Base-by-base conservation (phyloP, 1,284 basidiomycete species). In the Termitomyces sp. region DNA sequence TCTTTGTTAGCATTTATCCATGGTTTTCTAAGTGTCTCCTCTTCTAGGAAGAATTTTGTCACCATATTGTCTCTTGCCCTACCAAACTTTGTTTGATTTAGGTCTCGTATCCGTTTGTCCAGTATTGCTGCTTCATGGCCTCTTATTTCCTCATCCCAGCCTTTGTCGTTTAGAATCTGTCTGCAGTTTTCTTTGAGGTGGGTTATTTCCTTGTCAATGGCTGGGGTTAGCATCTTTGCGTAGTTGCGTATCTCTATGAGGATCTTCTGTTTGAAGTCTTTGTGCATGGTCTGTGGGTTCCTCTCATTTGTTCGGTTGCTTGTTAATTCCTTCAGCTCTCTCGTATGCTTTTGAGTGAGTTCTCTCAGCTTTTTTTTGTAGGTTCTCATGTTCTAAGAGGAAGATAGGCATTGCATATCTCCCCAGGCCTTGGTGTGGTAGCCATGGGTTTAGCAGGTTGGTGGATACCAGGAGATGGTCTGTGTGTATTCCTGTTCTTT, bases 1-100 rank as follows among this genome's bases (percentile, higher is more conserved):
- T 30, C 28, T 39, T 62, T 66, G 40, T 70, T 65, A 0, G 65
- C 24, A 0, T 41, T 50, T 0, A 61, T 61, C 70, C 24, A 9
- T 24, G 21, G 21, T 24, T 24, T 24, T 24, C 21, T 24, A 2
- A 24, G 5, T 24, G 21, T 24, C 5, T 24, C 21, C 5, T 5
- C 21, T 24, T 24, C 21, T 5, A 24, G 21, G 21, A 24, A 24
- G 21, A 24, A 24, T 5, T 24, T 24, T 24, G 21, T 5, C 21
- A 24, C 5, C 3, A 5, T 24, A 5, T 24, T 24, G 21, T 24
- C 21, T 24, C 21, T 3, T 3, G 21, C 5, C 21, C 21, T 24
- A 5, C 21, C 21, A 24, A 28, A 42, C 16, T 28, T 26, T 13
- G n/a, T 26, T 6, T 5, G 7, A 16, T 42, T 24, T 11, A 42